A percentile compares a stretch with the other conserved stretches of the same genome.
Evolutionary conservation across 2,329 filamentous ascomycete genomes (phyloP).

Genomic region (Neocatenulostroma microsporum): DNA sequence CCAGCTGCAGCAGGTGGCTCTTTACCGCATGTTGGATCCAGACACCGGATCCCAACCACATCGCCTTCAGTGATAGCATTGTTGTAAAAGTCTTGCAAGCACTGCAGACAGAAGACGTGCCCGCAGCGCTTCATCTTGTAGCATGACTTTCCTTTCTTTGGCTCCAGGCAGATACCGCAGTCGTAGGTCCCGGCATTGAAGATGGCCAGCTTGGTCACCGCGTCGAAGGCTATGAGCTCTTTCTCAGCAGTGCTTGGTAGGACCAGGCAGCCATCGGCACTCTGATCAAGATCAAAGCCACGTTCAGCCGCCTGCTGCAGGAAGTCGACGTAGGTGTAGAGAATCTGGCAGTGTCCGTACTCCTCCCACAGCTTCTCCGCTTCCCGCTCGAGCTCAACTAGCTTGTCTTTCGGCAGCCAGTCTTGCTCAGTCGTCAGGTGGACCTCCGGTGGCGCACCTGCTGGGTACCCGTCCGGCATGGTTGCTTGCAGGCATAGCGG

Average conservation of each 20-base stretch:
- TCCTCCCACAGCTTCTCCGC: slow-evolving; percentile 52
- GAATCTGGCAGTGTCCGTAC: slow-evolving; percentile 47
- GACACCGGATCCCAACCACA: slow-evolving; percentile 68
- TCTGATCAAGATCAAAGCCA: slow-evolving; percentile 44
- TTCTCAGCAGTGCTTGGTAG: slow-evolving; percentile 52
- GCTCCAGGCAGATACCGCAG: slow-evolving; percentile 83
- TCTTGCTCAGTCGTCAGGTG: slow-evolving; percentile 41
- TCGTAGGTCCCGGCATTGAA: slow-evolving; percentile 82
- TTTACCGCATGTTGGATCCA: slow-evolving; percentile 70
- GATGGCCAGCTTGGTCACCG: slow-evolving; percentile 60
- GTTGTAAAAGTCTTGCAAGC: slow-evolving; percentile 83
- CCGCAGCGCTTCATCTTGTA: slow-evolving; percentile 75
- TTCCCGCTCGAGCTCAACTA: slow-evolving; percentile 41
- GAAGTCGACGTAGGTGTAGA: slow-evolving; percentile 54
- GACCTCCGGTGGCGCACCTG: slow-evolving; percentile 43
- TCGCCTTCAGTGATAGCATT: slow-evolving; percentile 81
- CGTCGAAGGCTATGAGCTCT: slow-evolving; percentile 69
- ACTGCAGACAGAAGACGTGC: slow-evolving; percentile 86
- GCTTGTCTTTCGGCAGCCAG: slow-evolving; percentile 46
- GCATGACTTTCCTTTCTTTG: slow-evolving; percentile 77
- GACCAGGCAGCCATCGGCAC: slow-evolving; percentile 35
- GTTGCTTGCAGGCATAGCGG: slow-evolving; percentile 46
- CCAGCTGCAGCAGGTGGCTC: slow-evolving; percentile 30
- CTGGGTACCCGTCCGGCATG: slow-evolving; percentile 51
- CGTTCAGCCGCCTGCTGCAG: slow-evolving; percentile 52